These are phyloP conservation scores for Globisporangium viniferum DNA, from an alignment of 352 stramenopile species.

Conservation along the genomic window DNA sequence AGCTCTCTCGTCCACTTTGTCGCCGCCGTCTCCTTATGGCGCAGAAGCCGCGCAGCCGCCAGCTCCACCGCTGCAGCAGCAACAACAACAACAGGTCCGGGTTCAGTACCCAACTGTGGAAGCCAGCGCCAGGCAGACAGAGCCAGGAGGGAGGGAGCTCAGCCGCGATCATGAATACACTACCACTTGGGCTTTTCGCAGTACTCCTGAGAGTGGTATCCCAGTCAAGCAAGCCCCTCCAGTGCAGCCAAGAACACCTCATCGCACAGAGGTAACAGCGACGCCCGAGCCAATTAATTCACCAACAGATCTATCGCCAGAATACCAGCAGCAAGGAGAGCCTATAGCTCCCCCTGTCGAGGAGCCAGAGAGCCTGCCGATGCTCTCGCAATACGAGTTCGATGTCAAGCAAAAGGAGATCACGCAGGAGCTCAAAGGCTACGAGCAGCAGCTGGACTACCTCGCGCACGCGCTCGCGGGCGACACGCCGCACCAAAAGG, in stretches of 20 bases:
- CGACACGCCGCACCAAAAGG: constrained; percentile 62
- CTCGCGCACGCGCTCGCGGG: constrained; percentile 60
- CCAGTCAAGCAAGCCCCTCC: neutral
- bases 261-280: neutral
- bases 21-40: neutral
- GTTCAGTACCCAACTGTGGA: neutral
- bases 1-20: neutral
- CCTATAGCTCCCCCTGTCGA: neutral
- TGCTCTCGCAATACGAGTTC: constrained; percentile 29
- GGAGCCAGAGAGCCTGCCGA: neutral
- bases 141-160: neutral
- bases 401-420: constrained; percentile 31
- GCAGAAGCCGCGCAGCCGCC: neutral
- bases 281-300: neutral
- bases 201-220: neutral
- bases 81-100: constrained; percentile 8
- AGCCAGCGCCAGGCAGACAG: too few relatives aligned
- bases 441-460: constrained; percentile 48
- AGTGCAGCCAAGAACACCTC: neutral
- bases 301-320: neutral
- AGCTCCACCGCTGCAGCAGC: too few relatives aligned
- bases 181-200: neutral
- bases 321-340: neutral
- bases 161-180: neutral
- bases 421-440: constrained; percentile 17